Conservation (phyloP, 2,329 filamentous ascomycete species). For the Pezicula carpinea region DNA sequence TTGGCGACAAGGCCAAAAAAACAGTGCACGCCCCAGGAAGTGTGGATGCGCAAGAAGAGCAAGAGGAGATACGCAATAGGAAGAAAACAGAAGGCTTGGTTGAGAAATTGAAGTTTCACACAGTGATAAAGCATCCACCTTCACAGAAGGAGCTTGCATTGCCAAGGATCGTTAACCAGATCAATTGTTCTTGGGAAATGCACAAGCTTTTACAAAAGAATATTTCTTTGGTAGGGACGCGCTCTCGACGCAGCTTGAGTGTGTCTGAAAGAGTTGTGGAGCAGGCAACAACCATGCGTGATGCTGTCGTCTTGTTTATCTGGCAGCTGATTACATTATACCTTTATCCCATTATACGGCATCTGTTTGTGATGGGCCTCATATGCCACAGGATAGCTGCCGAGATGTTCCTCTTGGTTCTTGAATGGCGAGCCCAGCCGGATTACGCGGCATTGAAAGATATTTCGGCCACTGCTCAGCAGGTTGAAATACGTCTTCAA, state of each 20-base stretch:
- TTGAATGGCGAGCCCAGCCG: slow-evolving; percentile 81
- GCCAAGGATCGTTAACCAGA: slow-evolving; percentile 79
- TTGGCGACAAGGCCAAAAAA: slow-evolving; percentile 63
- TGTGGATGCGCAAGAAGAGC: slow-evolving; percentile 69
- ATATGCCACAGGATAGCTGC: slow-evolving; percentile 76
- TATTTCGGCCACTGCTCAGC: slow-evolving; percentile 92
- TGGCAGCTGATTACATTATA: slow-evolving; percentile 71
- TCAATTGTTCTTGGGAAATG: slow-evolving; percentile 94
- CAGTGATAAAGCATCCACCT: slow-evolving; percentile 68
- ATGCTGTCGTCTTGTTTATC: slow-evolving; percentile 63
- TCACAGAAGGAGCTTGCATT: slow-evolving; percentile 82
- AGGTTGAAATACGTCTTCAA: slow-evolving; percentile 92
- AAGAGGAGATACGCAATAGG: slow-evolving; percentile 52
- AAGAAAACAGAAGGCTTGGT: slow-evolving; percentile 63
- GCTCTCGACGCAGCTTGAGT: slow-evolving; percentile 79
- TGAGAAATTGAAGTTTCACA: slow-evolving; percentile 84
- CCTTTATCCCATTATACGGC: slow-evolving; percentile 71
- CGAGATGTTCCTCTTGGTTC: slow-evolving; percentile 69
- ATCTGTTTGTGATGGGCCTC: slow-evolving; percentile 70
- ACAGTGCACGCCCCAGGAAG: slow-evolving; percentile 40
- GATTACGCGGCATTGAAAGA: slow-evolving; percentile 86
- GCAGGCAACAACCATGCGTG: slow-evolving; percentile 81
- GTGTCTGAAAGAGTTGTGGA: slow-evolving; percentile 93
- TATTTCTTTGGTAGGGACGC: slow-evolving; percentile 74
- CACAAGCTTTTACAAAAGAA: slow-evolving; percentile 84